A percentile compares a stretch with the other conserved stretches of the same genome.
phyloP scores from a whole-genome alignment of 208 protist genomes.

The Phytomonas francai region DNA sequence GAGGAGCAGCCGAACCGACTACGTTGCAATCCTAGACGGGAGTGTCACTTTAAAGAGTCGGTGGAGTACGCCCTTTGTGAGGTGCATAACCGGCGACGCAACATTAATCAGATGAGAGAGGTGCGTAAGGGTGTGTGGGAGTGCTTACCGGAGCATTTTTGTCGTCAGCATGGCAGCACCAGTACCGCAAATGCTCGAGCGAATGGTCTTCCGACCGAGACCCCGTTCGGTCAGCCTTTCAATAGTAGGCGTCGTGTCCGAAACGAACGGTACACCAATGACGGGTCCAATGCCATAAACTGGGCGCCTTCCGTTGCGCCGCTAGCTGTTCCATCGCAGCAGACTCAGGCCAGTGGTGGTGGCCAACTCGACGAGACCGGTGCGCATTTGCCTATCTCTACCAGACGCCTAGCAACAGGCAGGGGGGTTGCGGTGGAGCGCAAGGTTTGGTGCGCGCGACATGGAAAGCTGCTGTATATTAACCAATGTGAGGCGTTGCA shows the following conservation, averaged over 20 bases:
- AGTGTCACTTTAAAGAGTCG: slow-evolving; percentile 14
- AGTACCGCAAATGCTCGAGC: neutral
- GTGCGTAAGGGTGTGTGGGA: slow-evolving; percentile 61
- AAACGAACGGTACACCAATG: neutral
- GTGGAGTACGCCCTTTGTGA: slow-evolving; percentile 36
- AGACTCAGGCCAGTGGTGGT: neutral
- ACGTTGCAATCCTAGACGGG: slow-evolving; percentile 54
- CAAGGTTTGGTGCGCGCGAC: slow-evolving; percentile 73
- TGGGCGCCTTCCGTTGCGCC: slow-evolving; percentile 18
- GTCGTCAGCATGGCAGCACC: slow-evolving; percentile 15
- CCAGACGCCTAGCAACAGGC: neutral
- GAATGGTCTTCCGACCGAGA: neutral
- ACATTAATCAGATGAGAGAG: slow-evolving; percentile 58
- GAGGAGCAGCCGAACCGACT: slow-evolving; percentile 43
- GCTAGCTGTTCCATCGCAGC: neutral
- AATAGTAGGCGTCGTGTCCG: neutral
- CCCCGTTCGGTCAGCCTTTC: slow-evolving; percentile 2
- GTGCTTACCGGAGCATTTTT: slow-evolving; percentile 45
- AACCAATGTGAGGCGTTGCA: slow-evolving; percentile 48
- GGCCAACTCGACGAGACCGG: neutral
- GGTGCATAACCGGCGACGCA: slow-evolving; percentile 58
- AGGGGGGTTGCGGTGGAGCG: slow-evolving; percentile 15
- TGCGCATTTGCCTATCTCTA: neutral
- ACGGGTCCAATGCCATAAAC: slow-evolving; percentile 17
- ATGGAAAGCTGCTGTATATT: slow-evolving; percentile 62